Conservation (phyloP, 192 early-diverging fungal genomes). For the Lobulomyces angularis region DNA sequence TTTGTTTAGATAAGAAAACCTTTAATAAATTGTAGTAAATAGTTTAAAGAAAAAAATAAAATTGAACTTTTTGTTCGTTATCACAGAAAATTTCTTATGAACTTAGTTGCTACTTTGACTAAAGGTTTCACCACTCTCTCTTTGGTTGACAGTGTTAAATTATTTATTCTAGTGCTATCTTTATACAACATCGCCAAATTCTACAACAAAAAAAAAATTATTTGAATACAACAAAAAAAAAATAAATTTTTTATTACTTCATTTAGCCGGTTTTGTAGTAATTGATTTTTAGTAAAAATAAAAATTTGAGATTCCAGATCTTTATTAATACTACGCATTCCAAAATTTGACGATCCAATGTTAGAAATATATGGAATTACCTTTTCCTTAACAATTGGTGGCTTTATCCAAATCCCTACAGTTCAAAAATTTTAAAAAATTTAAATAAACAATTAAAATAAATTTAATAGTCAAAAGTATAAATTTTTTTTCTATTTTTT, state of each 20-base stretch:
- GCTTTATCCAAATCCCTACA: conserved; percentile 60
- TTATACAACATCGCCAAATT: conserved; percentile 33
- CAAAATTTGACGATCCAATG: conserved; percentile 90
- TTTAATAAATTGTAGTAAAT: too few species aligned
- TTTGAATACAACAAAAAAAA: neutral
- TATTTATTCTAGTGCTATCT: conserved; percentile 28
- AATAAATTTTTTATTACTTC: conserved; percentile 26
- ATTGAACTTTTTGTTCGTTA: too few species aligned
- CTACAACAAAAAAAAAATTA: conserved; percentile 13
- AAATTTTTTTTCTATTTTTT: conserved; percentile 5
- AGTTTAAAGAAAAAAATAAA: too few species aligned
- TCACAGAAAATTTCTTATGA: conserved; percentile 53
- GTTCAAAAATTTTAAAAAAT: neutral
- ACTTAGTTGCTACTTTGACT: conserved; percentile 35
- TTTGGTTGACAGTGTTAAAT: conserved; percentile 29
- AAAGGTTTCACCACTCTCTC: conserved; percentile 40
- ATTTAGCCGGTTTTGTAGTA: conserved; percentile 38
- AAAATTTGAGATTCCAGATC: conserved; percentile 82
- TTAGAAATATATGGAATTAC: conserved; percentile 57
- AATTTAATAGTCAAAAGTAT: neutral
- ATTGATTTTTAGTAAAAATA: conserved; percentile 50
- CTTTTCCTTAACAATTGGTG: conserved; percentile 31
- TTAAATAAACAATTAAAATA: neutral
- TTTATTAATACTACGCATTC: conserved; percentile 75
- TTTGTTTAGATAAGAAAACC: too few species aligned